Evolutionary conservation across 176 grass and related monocot species (phyloP).

Genomic region (Triticum monococcum): DNA sequence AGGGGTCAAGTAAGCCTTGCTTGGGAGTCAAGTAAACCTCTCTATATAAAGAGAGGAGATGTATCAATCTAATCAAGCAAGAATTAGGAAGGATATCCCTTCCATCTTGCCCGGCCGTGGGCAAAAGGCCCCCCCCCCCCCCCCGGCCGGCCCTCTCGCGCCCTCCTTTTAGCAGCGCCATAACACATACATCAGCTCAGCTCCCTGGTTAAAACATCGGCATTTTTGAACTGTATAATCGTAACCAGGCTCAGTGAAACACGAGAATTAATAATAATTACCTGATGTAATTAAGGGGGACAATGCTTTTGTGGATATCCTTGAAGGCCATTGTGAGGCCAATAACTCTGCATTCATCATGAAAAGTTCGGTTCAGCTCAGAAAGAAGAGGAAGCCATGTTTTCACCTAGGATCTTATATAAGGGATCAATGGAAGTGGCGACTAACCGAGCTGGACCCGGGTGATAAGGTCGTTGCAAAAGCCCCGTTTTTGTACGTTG

Average conservation of each 20-base stretch:
- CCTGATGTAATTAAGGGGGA: not conserved
- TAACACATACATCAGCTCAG: too few species aligned
- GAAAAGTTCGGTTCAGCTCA: not conserved
- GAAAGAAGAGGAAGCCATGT: not conserved
- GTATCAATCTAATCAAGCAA: too few species aligned
- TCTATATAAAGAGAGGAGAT: too few species aligned
- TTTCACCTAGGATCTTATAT: not conserved
- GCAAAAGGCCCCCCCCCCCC: too few species aligned
- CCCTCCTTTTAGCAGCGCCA: too few species aligned
- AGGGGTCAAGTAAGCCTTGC: too few species aligned
- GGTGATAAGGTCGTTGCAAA: conserved; percentile 4
- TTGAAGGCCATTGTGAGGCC: not conserved
- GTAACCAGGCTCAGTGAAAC: not conserved
- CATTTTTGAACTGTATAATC: not conserved
- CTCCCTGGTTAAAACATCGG: too few species aligned
- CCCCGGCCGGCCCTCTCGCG: too few species aligned
- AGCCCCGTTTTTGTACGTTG: not conserved
- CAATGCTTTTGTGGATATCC: not conserved
- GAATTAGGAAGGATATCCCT: too few species aligned
- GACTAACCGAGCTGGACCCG: not conserved
- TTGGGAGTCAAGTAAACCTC: too few species aligned
- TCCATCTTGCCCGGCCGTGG: too few species aligned
- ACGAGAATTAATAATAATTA: not conserved
- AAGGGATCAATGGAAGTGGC: not conserved
- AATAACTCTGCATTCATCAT: not conserved